phyloP scores from a whole-genome alignment of 2,329 filamentous ascomycete species.

The Neocatenulostroma microsporum region DNA sequence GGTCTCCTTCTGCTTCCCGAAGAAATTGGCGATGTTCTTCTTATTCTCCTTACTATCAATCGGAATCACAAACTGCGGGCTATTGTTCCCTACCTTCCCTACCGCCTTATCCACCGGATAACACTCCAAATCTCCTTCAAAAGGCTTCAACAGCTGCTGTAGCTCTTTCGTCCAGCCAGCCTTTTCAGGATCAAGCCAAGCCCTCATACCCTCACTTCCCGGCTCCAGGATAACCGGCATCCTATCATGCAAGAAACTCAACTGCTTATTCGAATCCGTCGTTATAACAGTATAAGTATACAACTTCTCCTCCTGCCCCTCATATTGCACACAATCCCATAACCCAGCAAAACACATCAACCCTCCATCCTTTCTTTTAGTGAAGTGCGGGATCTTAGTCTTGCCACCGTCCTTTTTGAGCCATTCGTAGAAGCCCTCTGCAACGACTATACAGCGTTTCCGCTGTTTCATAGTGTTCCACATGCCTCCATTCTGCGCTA shows the following conservation, averaged over 20 bases:
- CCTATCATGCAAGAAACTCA: conserved; percentile 81
- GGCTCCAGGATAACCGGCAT: conserved; percentile 92
- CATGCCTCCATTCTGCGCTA: conserved; percentile 69
- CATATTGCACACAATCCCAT: conserved; percentile 80
- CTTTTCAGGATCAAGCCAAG: conserved; percentile 69
- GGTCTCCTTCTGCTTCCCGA: conserved; percentile 51
- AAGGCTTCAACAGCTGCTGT: conserved; percentile 72
- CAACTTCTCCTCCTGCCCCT: conserved; percentile 60
- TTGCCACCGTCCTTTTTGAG: conserved; percentile 68
- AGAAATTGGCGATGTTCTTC: conserved; percentile 90
- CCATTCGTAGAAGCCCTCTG: conserved; percentile 96
- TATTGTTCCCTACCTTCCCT: conserved; percentile 90
- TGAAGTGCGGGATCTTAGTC: conserved; percentile 77
- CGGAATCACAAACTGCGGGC: conserved; percentile 72
- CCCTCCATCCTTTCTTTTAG: conserved; percentile 71
- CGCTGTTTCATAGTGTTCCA: conserved; percentile 86
- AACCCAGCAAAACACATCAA: conserved; percentile 86
- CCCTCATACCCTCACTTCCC: conserved; percentile 59
- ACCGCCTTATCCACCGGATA: conserved; percentile 85
- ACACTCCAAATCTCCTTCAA: conserved; percentile 67
- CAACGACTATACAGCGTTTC: conserved; percentile 80
- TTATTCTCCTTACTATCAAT: conserved; percentile 82
- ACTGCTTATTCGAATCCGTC: conserved; percentile 71
- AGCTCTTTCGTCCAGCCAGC: conserved; percentile 70
- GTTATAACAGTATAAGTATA: conserved; percentile 96